These are phyloP conservation scores for Fusarium continuum DNA, from an alignment of 2,329 filamentous ascomycete genomes.

Conservation along the genomic window DNA sequence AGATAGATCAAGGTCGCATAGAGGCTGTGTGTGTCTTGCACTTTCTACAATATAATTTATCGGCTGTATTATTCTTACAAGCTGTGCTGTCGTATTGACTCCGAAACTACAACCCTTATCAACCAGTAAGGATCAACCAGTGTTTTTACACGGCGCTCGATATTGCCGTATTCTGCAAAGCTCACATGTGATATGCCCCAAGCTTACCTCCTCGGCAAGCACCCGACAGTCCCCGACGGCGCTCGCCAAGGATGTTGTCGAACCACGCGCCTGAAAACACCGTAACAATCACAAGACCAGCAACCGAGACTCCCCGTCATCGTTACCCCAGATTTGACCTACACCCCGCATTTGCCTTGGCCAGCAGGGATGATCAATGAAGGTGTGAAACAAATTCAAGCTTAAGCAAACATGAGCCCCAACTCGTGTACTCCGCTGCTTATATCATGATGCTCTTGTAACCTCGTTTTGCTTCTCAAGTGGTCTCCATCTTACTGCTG, in stretches of 20 bases:
- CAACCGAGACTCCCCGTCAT: slow-evolving; percentile 18
- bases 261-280: neutral
- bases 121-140: neutral
- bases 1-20: neutral
- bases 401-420: neutral
- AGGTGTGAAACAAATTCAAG: neutral
- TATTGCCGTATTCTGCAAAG: neutral
- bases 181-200: neutral
- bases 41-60: too few species aligned
- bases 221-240: slow-evolving; percentile 29
- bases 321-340: slow-evolving; percentile 7
- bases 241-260: neutral
- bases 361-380: neutral
- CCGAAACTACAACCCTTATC: neutral
- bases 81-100: too few species aligned
- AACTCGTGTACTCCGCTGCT: slow-evolving; percentile 17
- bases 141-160: neutral
- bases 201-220: neutral
- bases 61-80: too few species aligned
- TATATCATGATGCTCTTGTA: slow-evolving; percentile 23
- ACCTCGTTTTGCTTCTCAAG: neutral
- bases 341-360: slow-evolving; percentile 6
- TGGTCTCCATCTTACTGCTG: accelerated
- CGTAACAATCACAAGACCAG: neutral
- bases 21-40: too few species aligned